phyloP scores from a whole-genome alignment of 2,329 filamentous ascomycete genomes.

The Fonsecaea nubica region DNA sequence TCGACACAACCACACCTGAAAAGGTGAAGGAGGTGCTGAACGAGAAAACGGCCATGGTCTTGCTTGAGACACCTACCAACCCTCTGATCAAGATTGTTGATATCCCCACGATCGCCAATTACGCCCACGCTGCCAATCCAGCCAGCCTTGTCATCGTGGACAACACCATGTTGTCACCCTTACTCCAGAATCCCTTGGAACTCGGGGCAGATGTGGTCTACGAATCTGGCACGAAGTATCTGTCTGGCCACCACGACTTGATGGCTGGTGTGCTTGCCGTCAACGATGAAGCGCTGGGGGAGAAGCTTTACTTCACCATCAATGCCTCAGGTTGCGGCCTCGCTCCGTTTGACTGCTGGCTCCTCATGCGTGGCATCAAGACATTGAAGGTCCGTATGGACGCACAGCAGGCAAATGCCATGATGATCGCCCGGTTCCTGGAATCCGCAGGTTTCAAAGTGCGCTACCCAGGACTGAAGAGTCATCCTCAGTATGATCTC shows the following conservation, averaged over 20 bases:
- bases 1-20: slow-evolving; percentile 85
- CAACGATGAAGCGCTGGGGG: slow-evolving; percentile 80
- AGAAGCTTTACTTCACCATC: slow-evolving; percentile 95
- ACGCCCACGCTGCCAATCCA: slow-evolving; percentile 78
- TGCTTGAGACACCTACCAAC: slow-evolving; percentile 96
- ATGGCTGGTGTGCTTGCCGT: slow-evolving; percentile 97
- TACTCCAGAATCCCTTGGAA: slow-evolving; percentile 91
- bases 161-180: slow-evolving; percentile 98
- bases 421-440: slow-evolving; percentile 77
- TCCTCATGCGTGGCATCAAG: slow-evolving; percentile 94
- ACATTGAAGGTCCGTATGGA: slow-evolving; percentile 98
- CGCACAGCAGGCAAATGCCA: slow-evolving; percentile 92
- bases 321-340: slow-evolving; percentile 95
- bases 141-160: slow-evolving; percentile 88
- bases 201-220: slow-evolving; percentile 96
- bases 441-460: slow-evolving; percentile 92
- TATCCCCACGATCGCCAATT: slow-evolving; percentile 76
- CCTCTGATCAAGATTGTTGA: slow-evolving; percentile 98
- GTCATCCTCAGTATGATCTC: slow-evolving; percentile 93
- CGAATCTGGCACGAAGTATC: slow-evolving; percentile 96
- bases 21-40: slow-evolving; percentile 72
- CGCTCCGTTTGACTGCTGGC: slow-evolving; percentile 92
- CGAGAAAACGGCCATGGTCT: slow-evolving; percentile 88
- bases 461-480: slow-evolving; percentile 90
- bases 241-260: slow-evolving; percentile 97